A percentile compares a stretch with the other conserved stretches of the same genome.
Evolutionary conservation across 495 filamentous ascomycete species (phyloP).

Genomic region (Achaetomiella virescens): DNA sequence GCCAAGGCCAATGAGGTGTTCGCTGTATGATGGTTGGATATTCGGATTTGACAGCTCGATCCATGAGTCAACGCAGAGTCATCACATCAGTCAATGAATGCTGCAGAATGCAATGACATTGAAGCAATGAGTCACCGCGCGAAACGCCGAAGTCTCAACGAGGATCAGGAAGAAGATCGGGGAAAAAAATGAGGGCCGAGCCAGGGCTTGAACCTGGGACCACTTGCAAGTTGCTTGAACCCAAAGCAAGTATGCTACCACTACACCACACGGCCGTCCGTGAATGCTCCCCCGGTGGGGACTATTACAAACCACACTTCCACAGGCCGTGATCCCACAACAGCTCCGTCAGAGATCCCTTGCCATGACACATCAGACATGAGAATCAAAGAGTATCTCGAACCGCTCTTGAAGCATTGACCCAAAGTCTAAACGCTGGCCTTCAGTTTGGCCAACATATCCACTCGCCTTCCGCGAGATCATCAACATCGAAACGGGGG

Average conservation of each 20-base stretch:
- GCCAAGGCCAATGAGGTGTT: constrained; percentile 11
- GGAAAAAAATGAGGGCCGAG: constrained; percentile 12
- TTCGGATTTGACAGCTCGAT: too few species aligned
- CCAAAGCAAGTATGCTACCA: constrained; percentile 28
- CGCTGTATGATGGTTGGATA: neutral
- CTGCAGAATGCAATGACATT: neutral
- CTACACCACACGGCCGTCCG: constrained; percentile 22
- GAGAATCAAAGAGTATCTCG: too few species aligned
- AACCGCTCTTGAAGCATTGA: too few species aligned
- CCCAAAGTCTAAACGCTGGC: too few species aligned
- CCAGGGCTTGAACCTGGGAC: constrained; percentile 25
- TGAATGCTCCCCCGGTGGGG: neutral
- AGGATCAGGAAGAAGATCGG: neutral
- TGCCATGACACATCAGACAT: too few species aligned
- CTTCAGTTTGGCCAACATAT: constrained; percentile 41
- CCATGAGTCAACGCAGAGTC: neutral
- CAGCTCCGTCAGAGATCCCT: too few species aligned
- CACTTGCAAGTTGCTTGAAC: constrained; percentile 16
- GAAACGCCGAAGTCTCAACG: neutral
- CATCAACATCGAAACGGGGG: constrained; percentile 50
- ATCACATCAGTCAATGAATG: neutral
- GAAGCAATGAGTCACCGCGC: neutral
- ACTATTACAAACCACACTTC: too few species aligned
- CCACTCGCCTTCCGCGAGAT: constrained; percentile 55
- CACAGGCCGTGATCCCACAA: too few species aligned